These are phyloP conservation scores for Ascodesmis nigricans DNA, from an alignment of 495 filamentous ascomycete species.

Conservation along the genomic window DNA sequence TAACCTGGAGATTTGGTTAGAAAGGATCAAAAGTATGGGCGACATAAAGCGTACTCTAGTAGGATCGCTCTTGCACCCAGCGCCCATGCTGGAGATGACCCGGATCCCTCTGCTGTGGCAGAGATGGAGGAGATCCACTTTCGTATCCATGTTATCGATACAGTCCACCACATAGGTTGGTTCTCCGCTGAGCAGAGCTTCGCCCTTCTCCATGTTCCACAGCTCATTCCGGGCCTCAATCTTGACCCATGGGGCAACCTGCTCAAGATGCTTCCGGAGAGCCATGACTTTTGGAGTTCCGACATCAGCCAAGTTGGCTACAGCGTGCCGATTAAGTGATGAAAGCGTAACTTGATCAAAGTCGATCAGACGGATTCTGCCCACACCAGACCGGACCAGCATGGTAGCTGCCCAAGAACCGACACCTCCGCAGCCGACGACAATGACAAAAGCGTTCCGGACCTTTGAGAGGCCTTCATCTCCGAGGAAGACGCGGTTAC, in stretches of 20 bases:
- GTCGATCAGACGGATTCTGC: conserved; percentile 72
- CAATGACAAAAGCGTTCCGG: conserved; percentile 57
- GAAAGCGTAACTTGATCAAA: conserved; percentile 95
- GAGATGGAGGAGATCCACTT: conserved; percentile 76
- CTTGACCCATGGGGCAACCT: conserved; percentile 71
- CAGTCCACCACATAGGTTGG: conserved; percentile 87
- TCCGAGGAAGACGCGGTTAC: conserved; percentile 80
- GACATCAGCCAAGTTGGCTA: conserved; percentile 83
- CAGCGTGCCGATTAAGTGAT: conserved; percentile 79
- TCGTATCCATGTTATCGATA: conserved; percentile 95
- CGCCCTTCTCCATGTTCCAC: conserved; percentile 44
- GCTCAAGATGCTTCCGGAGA: conserved; percentile 51
- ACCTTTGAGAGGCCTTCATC: conserved; percentile 58
- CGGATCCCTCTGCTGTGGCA: conserved; percentile 52
- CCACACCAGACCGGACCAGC: conserved; percentile 71
- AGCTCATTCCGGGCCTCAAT: conserved; percentile 79
- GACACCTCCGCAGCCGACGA: conserved; percentile 87
- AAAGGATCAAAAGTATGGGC: background rate
- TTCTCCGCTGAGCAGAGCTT: conserved; percentile 38
- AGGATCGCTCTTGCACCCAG: conserved; percentile 91
- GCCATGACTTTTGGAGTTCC: conserved; percentile 86
- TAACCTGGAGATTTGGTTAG: conserved; percentile 31
- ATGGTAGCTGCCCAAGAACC: conserved; percentile 78
- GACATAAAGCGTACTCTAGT: conserved; percentile 26
- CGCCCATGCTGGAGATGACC: conserved; percentile 89